These are phyloP conservation scores for Breynia disticha DNA, from an alignment of 441 rosid species.

Conservation along the genomic window DNA sequence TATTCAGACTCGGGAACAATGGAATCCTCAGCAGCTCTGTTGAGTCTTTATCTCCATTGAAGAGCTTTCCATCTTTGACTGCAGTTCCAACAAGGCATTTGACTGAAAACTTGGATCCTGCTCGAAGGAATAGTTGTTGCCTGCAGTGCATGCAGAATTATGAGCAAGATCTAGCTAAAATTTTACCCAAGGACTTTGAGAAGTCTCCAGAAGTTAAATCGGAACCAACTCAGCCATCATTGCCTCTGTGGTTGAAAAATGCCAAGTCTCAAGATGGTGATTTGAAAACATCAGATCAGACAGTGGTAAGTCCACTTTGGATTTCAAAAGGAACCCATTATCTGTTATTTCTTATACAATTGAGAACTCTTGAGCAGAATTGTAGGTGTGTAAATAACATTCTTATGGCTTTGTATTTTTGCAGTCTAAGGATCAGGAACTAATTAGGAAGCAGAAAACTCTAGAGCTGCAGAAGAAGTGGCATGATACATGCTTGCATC, in stretches of 20 bases:
- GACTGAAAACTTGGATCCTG: constrained; percentile 42
- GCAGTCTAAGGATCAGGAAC: constrained; percentile 56
- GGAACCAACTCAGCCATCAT: constrained; percentile 26
- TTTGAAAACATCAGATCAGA: constrained; percentile 25
- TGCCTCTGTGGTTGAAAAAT: constrained; percentile 80
- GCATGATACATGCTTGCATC: constrained; percentile 52
- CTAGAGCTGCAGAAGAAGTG: constrained; percentile 73
- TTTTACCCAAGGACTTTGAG: constrained; percentile 33
- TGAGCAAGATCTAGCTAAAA: constrained; percentile 51
- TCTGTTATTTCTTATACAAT: background rate
- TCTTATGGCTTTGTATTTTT: constrained; percentile 3
- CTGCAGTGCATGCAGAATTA: constrained; percentile 54
- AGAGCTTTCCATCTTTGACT: constrained; percentile 28
- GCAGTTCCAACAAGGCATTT: constrained; percentile 28
- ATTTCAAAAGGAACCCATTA: background rate
- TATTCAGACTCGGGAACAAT: constrained; percentile 42
- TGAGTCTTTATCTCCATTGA: constrained; percentile 48
- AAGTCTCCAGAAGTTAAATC: constrained; percentile 35
- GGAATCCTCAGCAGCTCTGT: constrained; percentile 46
- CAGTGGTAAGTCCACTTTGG: constrained; percentile 22
- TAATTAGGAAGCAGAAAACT: constrained; percentile 37
- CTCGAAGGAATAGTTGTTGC: constrained; percentile 46
- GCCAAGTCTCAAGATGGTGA: constrained; percentile 41
- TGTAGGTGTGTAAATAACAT: background rate
- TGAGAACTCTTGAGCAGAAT: background rate